Percentiles rank a stretch among this genome's conserved stretches.
These are phyloP conservation scores for Fraxinus angustifolia DNA, from an alignment of 305 asterid species.

Conservation along the genomic window DNA sequence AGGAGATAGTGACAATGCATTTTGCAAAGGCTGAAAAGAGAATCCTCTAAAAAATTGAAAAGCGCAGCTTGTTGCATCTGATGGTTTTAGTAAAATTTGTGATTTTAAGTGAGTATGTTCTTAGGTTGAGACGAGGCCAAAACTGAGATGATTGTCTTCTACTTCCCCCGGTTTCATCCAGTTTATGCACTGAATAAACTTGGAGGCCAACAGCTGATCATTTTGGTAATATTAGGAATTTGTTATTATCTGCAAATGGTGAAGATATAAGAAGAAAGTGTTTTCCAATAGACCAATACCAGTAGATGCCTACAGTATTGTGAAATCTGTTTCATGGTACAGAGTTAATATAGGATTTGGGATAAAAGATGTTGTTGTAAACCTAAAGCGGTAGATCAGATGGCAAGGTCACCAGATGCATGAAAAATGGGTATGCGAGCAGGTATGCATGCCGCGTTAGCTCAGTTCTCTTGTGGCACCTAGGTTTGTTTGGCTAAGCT, in stretches of 20 bases:
- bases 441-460: neutral
- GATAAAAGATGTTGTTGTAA: neutral
- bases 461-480: neutral
- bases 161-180: neutral
- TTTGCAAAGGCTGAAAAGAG: neutral
- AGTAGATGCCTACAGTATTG: neutral
- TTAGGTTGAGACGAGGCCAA: neutral
- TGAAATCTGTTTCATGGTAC: neutral
- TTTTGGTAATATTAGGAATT: neutral
- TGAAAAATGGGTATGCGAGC: neutral
- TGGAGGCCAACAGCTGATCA: neutral
- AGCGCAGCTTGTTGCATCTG: neutral
- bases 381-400: neutral
- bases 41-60: neutral
- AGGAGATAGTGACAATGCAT: neutral
- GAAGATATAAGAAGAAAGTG: neutral
- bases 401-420: neutral
- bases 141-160: neutral
- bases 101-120: neutral
- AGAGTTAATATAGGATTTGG: neutral
- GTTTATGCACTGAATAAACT: neutral
- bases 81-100: neutral
- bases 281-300: neutral
- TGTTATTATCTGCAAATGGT: neutral
- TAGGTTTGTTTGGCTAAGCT: neutral